A percentile compares a stretch with the other conserved stretches of the same genome.
Evolutionary conservation across 2,329 filamentous ascomycete genomes (phyloP).

Genomic region (Fusarium virguliforme): DNA sequence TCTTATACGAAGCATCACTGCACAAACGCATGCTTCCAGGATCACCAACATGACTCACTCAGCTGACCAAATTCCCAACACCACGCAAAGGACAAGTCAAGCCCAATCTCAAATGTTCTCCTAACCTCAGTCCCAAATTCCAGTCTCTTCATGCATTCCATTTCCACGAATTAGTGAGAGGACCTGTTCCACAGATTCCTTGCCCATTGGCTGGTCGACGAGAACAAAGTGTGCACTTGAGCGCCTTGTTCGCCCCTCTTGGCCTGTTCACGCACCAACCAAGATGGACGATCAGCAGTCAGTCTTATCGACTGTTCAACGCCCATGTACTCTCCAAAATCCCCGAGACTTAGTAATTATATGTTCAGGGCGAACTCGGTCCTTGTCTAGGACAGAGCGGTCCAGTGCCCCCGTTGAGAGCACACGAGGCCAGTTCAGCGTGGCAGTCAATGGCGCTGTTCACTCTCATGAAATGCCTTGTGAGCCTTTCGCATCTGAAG

Average conservation of each 20-base stretch:
- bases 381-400: conserved; percentile 5
- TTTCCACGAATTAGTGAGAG: neutral
- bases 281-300: neutral
- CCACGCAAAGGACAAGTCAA: too few species aligned
- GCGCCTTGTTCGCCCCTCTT: neutral
- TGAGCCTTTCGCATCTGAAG: neutral
- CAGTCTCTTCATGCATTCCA: neutral
- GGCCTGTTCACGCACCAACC: conserved; percentile 7
- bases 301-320: neutral
- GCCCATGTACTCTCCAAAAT: neutral
- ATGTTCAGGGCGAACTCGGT: conserved; percentile 8
- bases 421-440: conserved; percentile 16
- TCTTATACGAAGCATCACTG: too few species aligned
- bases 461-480: too few species aligned
- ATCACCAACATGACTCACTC: too few species aligned
- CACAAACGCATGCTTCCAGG: too few species aligned
- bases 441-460: neutral
- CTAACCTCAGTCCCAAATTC: conserved; percentile 11
- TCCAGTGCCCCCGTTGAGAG: conserved; percentile 10
- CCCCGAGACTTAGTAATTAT: conserved; percentile 10
- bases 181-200: neutral
- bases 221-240: conserved; percentile 10
- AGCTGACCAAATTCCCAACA: too few species aligned
- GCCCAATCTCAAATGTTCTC: neutral
- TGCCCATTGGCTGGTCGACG: conserved; percentile 10